These are phyloP conservation scores for Aspergillus texensis DNA, from an alignment of 2,329 filamentous ascomycete species.

Conservation along the genomic window DNA sequence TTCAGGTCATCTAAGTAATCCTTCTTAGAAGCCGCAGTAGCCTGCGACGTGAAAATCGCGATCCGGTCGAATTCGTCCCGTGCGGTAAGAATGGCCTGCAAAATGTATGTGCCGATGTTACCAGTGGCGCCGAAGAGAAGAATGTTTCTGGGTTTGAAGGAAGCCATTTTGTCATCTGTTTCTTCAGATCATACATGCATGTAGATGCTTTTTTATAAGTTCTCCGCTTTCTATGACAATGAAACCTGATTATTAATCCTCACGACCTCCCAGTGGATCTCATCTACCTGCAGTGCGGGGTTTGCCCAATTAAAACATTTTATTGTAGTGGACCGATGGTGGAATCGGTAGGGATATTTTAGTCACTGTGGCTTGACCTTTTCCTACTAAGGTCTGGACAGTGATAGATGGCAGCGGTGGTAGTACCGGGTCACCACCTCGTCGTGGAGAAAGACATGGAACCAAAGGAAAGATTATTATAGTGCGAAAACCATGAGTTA, in stretches of 20 bases:
- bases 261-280: no score
- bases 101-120: constrained; percentile 46
- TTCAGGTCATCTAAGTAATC: constrained; percentile 52
- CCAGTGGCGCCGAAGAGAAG: constrained; percentile 30
- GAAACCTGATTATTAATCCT: not conserved
- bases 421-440: no score
- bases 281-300: not conserved
- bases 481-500: no score
- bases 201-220: not conserved
- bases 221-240: fast-evolving
- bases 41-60: constrained; percentile 60
- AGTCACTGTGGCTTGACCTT: no score
- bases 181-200: no score
- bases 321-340: not conserved
- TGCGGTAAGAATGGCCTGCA: constrained; percentile 50
- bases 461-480: no score
- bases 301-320: not conserved
- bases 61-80: constrained; percentile 57
- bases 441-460: no score
- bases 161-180: not conserved
- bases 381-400: no score
- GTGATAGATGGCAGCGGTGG: no score
- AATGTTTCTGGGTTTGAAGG: constrained; percentile 13
- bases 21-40: constrained; percentile 55
- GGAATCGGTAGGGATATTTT: not conserved